These are phyloP conservation scores for Chytriomyces confervae DNA, from an alignment of 192 early-diverging fungal genomes.

Conservation along the genomic window DNA sequence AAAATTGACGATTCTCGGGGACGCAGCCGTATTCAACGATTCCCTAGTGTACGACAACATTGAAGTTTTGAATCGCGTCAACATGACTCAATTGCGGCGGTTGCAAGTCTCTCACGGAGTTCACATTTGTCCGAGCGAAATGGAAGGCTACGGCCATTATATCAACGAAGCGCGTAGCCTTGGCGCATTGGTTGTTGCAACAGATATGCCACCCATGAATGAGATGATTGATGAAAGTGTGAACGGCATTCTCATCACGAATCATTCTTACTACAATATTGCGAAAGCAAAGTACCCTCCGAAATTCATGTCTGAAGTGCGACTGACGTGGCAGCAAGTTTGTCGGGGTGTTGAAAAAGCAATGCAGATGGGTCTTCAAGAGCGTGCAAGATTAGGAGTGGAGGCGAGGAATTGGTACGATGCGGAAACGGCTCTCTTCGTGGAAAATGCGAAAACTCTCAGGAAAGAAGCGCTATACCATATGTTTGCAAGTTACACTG, in stretches of 20 bases:
- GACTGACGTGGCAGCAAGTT: neutral
- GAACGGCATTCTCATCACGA: conserved; percentile 4
- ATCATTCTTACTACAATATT: neutral
- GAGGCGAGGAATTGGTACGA: neutral
- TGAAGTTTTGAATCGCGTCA: neutral
- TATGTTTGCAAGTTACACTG: too few relatives aligned
- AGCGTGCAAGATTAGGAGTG: neutral
- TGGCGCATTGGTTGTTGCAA: conserved; percentile 18
- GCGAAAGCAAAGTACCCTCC: conserved; percentile 1
- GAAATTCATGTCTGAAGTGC: neutral
- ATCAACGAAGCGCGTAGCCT: conserved; percentile 25
- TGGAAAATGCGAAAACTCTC: too few relatives aligned
- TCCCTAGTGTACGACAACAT: neutral
- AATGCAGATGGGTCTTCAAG: neutral
- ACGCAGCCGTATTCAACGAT: neutral
- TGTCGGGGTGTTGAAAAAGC: neutral
- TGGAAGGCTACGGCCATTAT: conserved; percentile 24
- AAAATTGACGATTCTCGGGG: conserved; percentile 7
- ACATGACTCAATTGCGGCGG: neutral
- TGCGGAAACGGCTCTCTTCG: neutral
- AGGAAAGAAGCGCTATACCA: too few relatives aligned
- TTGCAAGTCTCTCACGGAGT: conserved; percentile 4
- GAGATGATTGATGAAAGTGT: conserved; percentile 26
- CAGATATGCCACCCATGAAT: conserved; percentile 27
- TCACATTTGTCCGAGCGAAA: conserved; percentile 13